Conservation (phyloP, 805 yeast species). For the Schizosaccharomyces octosporus region DNA sequence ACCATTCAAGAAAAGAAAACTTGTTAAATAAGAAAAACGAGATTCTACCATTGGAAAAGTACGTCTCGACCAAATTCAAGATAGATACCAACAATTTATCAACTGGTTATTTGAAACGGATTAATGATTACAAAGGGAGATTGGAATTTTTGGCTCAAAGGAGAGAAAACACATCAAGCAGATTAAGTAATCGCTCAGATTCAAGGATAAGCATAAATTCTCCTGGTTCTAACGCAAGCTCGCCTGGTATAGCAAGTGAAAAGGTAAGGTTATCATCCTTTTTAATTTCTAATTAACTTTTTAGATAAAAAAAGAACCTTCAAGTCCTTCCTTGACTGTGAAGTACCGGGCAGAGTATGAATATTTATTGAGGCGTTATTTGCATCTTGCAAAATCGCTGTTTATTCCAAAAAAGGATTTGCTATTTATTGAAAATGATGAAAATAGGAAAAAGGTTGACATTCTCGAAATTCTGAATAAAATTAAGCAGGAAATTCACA, state of each 20-base stretch:
- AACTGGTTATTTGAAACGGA: too few species aligned
- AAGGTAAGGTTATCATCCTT: neutral
- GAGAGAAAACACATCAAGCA: too few species aligned
- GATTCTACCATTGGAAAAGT: too few species aligned
- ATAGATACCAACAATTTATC: too few species aligned
- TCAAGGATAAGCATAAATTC: too few species aligned
- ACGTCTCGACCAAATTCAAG: too few species aligned
- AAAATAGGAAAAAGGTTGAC: neutral
- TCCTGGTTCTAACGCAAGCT: too few species aligned
- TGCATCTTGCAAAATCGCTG: neutral
- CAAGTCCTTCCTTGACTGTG: neutral
- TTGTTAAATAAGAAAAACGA: too few species aligned
- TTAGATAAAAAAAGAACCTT: neutral
- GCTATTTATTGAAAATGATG: neutral
- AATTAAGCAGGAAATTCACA: neutral
- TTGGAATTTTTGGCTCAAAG: too few species aligned
- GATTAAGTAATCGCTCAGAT: too few species aligned
- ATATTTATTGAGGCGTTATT: neutral
- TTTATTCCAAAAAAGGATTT: neutral
- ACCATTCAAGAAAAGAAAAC: neutral
- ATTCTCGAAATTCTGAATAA: neutral
- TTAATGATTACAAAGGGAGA: too few species aligned
- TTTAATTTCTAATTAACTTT: neutral
- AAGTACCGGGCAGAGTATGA: neutral
- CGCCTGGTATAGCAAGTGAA: too few species aligned